Evolutionary conservation across 2,329 filamentous ascomycete species (phyloP).

Genomic region (Fusarium incarnatum): DNA sequence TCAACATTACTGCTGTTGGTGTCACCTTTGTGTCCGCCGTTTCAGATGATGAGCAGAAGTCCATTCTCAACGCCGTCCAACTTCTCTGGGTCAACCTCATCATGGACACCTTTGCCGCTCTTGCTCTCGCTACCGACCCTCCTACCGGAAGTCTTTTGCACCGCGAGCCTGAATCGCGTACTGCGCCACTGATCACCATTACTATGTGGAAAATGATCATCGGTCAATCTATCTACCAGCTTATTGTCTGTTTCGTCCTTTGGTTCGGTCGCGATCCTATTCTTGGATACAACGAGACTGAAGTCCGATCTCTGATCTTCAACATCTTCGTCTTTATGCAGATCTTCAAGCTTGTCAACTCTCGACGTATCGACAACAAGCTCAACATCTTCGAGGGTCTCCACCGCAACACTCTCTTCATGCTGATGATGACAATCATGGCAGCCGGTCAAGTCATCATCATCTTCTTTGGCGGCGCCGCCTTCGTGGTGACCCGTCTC

Average conservation of each 20-base stretch:
- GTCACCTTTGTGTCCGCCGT: constrained; percentile 74
- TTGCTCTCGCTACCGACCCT: constrained; percentile 72
- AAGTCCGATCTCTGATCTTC: constrained; percentile 68
- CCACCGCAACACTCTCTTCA: constrained; percentile 29
- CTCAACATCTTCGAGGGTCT: constrained; percentile 88
- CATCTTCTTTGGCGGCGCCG: constrained; percentile 60
- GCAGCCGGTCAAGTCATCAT: constrained; percentile 38
- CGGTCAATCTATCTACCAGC: constrained; percentile 70
- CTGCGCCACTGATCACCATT: constrained; percentile 76
- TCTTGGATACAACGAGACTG: constrained; percentile 60
- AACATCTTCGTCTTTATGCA: constrained; percentile 80
- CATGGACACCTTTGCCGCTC: constrained; percentile 75
- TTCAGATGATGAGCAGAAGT: constrained; percentile 62
- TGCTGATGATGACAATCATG: constrained; percentile 51
- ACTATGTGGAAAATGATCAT: constrained; percentile 77
- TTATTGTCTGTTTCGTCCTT: constrained; percentile 67
- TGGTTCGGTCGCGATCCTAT: constrained; percentile 68
- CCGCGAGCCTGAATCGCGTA: constrained; percentile 67
- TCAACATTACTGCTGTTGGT: constrained; percentile 75
- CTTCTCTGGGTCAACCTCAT: constrained; percentile 77
- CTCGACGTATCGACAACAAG: constrained; percentile 79
- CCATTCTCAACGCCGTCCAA: constrained; percentile 74
- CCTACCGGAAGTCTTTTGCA: constrained; percentile 68
- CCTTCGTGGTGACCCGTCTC: constrained; percentile 74
- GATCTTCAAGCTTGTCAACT: constrained; percentile 76